Evolutionary conservation across 495 filamentous ascomycete genomes (phyloP).

Genomic region (Aspergillus homomorphus): DNA sequence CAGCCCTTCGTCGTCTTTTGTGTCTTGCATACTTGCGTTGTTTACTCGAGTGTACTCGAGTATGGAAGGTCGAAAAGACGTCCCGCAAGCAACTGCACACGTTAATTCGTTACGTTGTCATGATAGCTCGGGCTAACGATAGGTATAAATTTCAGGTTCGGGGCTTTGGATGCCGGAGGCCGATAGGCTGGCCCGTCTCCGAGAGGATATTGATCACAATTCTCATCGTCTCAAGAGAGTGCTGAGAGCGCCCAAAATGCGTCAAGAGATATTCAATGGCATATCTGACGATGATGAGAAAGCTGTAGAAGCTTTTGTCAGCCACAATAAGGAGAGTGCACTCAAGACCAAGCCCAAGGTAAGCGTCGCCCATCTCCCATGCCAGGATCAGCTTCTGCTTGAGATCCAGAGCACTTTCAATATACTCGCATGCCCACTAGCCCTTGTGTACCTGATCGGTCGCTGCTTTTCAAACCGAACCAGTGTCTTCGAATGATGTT

Average conservation of each 20-base stretch:
- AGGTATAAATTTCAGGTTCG: constrained; percentile 52
- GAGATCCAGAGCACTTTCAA: neutral
- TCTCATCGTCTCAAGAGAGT: constrained; percentile 63
- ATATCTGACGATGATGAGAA: constrained; percentile 54
- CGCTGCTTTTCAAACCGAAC: neutral
- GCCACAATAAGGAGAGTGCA: constrained; percentile 63
- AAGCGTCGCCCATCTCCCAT: constrained; percentile 21
- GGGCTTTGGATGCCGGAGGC: constrained; percentile 76
- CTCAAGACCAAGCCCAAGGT: constrained; percentile 87
- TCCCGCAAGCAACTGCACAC: neutral
- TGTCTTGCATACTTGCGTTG: neutral
- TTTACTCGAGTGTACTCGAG: neutral
- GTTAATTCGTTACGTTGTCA: neutral
- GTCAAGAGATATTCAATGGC: constrained; percentile 59
- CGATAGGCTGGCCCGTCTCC: constrained; percentile 56
- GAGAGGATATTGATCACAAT: constrained; percentile 68
- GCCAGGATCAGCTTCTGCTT: neutral
- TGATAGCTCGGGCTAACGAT: neutral
- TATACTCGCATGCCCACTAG: neutral
- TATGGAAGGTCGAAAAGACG: neutral
- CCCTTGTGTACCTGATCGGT: neutral
- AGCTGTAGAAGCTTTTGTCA: constrained; percentile 65
- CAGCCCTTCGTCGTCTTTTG: neutral
- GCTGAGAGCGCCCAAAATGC: constrained; percentile 55
- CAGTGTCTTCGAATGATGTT: neutral